phyloP scores from a whole-genome alignment of 768 basidiomycete species.

The Tricholoma flavovirens region DNA sequence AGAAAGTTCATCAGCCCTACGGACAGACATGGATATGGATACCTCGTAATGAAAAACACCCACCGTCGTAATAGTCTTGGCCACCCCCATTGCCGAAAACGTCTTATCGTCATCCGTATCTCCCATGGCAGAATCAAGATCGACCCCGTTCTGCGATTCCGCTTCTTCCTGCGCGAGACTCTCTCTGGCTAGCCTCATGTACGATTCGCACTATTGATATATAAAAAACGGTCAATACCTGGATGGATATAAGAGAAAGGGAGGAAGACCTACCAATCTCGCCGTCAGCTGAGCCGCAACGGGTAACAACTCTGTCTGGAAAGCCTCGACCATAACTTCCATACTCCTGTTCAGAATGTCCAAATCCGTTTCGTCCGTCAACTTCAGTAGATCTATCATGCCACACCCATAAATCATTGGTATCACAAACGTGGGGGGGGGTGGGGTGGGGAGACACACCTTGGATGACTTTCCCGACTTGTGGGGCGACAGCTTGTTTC shows the following conservation, averaged over 20 bases:
- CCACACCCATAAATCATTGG: background rate
- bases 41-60: conserved; percentile 19
- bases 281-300: conserved; percentile 78
- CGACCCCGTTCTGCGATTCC: conserved; percentile 38
- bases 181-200: conserved; percentile 72
- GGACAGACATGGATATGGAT: no score
- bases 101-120: conserved; percentile 80
- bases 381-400: conserved; percentile 67
- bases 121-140: conserved; percentile 49
- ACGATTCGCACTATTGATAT: conserved; percentile 64
- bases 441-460: conserved; percentile 34
- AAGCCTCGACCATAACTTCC: conserved; percentile 83
- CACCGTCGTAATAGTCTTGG: conserved; percentile 80
- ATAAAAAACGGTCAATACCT: background rate
- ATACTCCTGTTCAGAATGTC: conserved; percentile 79
- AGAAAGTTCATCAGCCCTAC: background rate
- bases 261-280: conserved; percentile 52
- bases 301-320: conserved; percentile 78
- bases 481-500: conserved; percentile 60
- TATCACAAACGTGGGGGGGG: background rate
- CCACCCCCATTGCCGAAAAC: conserved; percentile 81
- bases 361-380: conserved; percentile 88
- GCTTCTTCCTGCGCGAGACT: conserved; percentile 49
- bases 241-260: no score
- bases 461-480: conserved; percentile 84